Evolutionary conservation across 805 yeast species (phyloP).

Genomic region (Saturnispora zaruensis): DNA sequence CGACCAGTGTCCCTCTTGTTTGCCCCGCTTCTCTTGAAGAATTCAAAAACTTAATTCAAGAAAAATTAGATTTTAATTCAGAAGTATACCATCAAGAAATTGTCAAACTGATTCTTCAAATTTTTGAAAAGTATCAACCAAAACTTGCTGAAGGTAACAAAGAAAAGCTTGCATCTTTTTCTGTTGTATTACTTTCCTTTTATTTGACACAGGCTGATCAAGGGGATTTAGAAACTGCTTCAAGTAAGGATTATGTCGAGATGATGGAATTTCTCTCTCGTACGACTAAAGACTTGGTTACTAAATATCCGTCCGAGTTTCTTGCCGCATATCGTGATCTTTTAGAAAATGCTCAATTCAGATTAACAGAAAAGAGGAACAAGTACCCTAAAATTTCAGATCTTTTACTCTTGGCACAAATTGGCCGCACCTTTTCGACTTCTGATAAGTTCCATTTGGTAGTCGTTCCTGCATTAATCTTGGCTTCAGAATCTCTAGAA

Average conservation of each 20-base stretch:
- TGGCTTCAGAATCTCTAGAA: conserved; percentile 64
- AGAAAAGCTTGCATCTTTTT: conserved; percentile 55
- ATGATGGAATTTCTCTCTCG: conserved; percentile 33
- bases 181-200: conserved; percentile 57
- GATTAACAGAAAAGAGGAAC: conserved; percentile 30
- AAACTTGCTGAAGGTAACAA: conserved; percentile 76
- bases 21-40: conserved; percentile 47
- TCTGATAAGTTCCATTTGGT: conserved; percentile 93
- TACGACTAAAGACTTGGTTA: conserved; percentile 49
- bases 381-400: conserved; percentile 41
- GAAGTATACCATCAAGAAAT: conserved; percentile 34
- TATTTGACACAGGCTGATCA: conserved; percentile 39
- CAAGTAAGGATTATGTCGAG: conserved; percentile 22
- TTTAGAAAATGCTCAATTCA: conserved; percentile 45
- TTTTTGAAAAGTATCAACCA: conserved; percentile 62
- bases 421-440: conserved; percentile 80
- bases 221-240: conserved; percentile 18
- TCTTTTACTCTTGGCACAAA: conserved; percentile 54
- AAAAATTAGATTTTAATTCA: conserved; percentile 8
- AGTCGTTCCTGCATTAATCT: conserved; percentile 71
- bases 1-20: conserved; percentile 15
- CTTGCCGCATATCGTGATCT: conserved; percentile 55
- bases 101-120: conserved; percentile 40
- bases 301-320: conserved; percentile 53
- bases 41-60: conserved; percentile 26